Conservation (phyloP, 805 yeast species). For the Hanseniaspora mollemarum region DNA sequence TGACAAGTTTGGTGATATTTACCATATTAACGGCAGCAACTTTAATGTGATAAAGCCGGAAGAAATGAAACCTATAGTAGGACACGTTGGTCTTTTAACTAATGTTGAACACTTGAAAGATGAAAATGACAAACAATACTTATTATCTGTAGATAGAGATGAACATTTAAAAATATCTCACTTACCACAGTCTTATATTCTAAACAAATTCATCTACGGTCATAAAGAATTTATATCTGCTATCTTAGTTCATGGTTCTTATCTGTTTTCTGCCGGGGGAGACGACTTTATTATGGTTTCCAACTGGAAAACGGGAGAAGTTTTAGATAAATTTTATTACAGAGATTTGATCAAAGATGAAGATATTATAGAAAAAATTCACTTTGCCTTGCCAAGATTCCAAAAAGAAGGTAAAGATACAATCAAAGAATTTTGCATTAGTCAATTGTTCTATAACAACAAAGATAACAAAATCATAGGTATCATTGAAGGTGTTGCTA, state of each 20-base stretch:
- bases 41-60: conserved; percentile 29
- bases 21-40: conserved; percentile 35
- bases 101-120: conserved; percentile 36
- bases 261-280: conserved; percentile 82
- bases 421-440: conserved; percentile 42
- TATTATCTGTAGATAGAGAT: conserved; percentile 84
- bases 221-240: conserved; percentile 73
- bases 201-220: conserved; percentile 77
- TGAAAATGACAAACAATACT: conserved; percentile 32
- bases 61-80: conserved; percentile 61
- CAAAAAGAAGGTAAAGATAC: conserved; percentile 39
- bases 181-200: conserved; percentile 65
- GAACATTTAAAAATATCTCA: conserved; percentile 83
- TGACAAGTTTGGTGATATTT: conserved; percentile 95
- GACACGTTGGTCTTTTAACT: conserved; percentile 96
- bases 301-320: conserved; percentile 58
- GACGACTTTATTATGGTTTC: conserved; percentile 63
- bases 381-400: conserved; percentile 55
- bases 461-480: conserved; percentile 32
- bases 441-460: conserved; percentile 33
- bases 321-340: conserved; percentile 41
- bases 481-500: conserved; percentile 42
- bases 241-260: conserved; percentile 39
- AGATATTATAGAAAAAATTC: conserved; percentile 39
- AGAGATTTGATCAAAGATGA: conserved; percentile 34